Evolutionary conservation across 139 green algal genomes (phyloP).

Genomic region (Spirogloea muscicola): DNA sequence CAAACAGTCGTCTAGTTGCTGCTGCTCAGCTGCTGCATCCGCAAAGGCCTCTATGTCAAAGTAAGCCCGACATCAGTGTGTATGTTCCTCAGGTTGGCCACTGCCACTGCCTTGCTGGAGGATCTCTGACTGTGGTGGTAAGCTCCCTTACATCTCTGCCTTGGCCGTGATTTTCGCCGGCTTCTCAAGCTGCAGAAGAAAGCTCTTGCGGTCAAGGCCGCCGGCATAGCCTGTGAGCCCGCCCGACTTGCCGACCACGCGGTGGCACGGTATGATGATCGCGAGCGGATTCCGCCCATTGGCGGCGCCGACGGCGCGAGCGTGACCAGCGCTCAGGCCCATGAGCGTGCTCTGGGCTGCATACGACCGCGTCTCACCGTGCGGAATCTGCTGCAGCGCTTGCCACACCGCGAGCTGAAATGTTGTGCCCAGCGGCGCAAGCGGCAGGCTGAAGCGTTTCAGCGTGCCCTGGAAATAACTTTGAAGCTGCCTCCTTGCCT

Average conservation of each 20-base stretch:
- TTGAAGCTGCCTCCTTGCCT: slow-evolving; percentile 2
- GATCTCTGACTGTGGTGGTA: too few species aligned
- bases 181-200: too few species aligned
- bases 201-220: too few species aligned
- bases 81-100: too few species aligned
- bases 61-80: too few species aligned
- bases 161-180: too few species aligned
- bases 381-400: background rate
- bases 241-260: slow-evolving; percentile 1
- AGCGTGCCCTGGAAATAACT: background rate
- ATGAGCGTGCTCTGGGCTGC: background rate
- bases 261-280: slow-evolving; percentile 11
- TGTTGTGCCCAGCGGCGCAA: slow-evolving; percentile 7
- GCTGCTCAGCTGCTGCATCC: too few species aligned
- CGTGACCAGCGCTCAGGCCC: background rate
- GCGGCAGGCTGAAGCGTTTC: background rate
- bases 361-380: background rate
- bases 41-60: too few species aligned
- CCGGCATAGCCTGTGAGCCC: slow-evolving; percentile 7
- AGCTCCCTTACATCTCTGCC: too few species aligned
- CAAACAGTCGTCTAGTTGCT: too few species aligned
- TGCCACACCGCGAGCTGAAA: slow-evolving; percentile 1
- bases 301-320: slow-evolving; percentile 10
- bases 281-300: slow-evolving; percentile 12
- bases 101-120: too few species aligned